These are phyloP conservation scores for Ceratocystis destructans DNA, from an alignment of 2,329 filamentous ascomycete genomes.

Conservation along the genomic window DNA sequence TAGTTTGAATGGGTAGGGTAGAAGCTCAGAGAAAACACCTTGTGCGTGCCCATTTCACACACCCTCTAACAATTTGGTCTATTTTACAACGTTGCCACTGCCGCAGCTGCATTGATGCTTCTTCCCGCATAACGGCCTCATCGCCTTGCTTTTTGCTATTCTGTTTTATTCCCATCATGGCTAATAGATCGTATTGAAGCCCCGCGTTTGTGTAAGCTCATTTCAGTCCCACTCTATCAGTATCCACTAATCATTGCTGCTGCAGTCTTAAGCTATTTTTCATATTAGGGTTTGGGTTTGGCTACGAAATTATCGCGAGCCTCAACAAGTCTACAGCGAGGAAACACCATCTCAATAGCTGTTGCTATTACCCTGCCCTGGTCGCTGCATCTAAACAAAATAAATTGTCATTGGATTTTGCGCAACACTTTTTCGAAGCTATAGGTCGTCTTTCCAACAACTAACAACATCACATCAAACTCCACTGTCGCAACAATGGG, in stretches of 20 bases:
- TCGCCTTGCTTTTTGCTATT: not conserved
- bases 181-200: too few species aligned
- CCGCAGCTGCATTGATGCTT: not conserved
- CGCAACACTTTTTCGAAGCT: too few species aligned
- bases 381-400: too few species aligned
- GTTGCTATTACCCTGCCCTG: too few species aligned
- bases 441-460: not conserved
- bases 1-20: too few species aligned
- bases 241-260: not conserved
- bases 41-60: not conserved
- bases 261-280: not conserved
- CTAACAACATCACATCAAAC: not conserved
- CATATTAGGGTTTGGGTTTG: not conserved
- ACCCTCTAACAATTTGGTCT: not conserved
- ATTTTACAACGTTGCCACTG: not conserved
- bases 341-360: not conserved
- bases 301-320: not conserved
- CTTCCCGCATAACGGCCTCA: not conserved
- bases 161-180: too few species aligned
- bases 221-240: not conserved
- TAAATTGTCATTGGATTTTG: too few species aligned
- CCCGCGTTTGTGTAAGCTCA: too few species aligned
- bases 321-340: not conserved
- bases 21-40: not conserved
- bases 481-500: conserved; percentile 35